Conservation (phyloP, 2,329 filamentous ascomycete species). For the Verticillium alfalfae region DNA sequence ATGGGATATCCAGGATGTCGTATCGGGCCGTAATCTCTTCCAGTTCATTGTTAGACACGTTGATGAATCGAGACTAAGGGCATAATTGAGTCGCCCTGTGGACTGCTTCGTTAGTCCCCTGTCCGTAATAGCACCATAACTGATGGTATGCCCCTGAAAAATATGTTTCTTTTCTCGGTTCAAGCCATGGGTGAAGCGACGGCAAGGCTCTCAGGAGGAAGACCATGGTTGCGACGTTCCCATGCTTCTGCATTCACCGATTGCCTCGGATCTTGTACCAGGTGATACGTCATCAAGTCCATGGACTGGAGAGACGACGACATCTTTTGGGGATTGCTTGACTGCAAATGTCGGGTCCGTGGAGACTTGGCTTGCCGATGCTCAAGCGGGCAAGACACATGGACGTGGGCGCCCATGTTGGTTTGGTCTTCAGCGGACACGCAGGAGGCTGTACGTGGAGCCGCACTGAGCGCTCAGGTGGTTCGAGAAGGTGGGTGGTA, state of each 20-base stretch:
- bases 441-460: background rate
- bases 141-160: background rate
- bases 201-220: background rate
- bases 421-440: background rate
- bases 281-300: constrained; percentile 34
- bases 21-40: too few species aligned
- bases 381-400: background rate
- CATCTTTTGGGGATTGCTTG: background rate
- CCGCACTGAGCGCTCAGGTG: background rate
- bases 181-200: background rate
- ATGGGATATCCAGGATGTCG: too few species aligned
- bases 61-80: background rate
- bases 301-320: constrained; percentile 1
- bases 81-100: background rate
- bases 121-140: background rate
- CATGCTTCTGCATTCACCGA: constrained; percentile 23
- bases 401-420: background rate
- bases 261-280: constrained; percentile 43
- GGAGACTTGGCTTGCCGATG: constrained; percentile 8
- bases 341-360: background rate
- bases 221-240: constrained; percentile 6
- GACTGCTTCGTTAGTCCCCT: background rate
- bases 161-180: background rate
- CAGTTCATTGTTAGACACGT: too few species aligned
- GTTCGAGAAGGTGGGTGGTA: background rate